Evolutionary conservation across 345 rosid genomes (phyloP).

Genomic region (Chamaenerion angustifolium): DNA sequence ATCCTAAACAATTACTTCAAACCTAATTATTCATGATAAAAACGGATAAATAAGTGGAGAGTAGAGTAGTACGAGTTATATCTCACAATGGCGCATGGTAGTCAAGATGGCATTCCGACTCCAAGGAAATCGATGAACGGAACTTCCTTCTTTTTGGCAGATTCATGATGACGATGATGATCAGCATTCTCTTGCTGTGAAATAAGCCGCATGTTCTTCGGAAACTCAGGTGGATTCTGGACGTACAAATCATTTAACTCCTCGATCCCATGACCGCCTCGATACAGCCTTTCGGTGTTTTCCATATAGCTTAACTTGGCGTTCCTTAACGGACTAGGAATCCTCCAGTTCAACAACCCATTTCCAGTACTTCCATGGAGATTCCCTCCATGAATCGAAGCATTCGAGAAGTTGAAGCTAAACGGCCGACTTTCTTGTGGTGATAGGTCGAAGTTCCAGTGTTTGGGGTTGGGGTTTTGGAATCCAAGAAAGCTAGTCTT

Average conservation of each 20-base stretch:
- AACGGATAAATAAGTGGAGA: too few species aligned
- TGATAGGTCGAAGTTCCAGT: background rate
- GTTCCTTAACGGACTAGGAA: background rate
- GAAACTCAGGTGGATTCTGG: background rate
- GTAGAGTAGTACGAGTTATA: background rate
- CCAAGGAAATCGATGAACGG: slow-evolving; percentile 46
- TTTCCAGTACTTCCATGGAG: background rate
- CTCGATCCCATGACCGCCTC: background rate
- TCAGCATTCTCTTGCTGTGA: background rate
- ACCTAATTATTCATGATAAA: too few species aligned
- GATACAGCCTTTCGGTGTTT: too few species aligned
- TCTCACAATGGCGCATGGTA: slow-evolving; percentile 31
- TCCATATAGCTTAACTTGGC: background rate
- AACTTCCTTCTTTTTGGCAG: slow-evolving; percentile 20
- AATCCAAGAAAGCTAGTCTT: background rate
- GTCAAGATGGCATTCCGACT: slow-evolving; percentile 44
- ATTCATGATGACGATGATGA: slow-evolving; percentile 6
- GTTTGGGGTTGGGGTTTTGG: background rate
- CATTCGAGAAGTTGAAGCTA: background rate
- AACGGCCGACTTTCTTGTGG: background rate
- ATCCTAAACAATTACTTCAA: too few species aligned
- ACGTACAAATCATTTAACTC: too few species aligned
- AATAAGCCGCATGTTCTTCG: background rate
- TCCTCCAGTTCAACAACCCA: background rate
- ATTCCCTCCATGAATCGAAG: background rate